Evolutionary conservation across 345 rosid genomes (phyloP).

Genomic region (Kernera saxatilis): DNA sequence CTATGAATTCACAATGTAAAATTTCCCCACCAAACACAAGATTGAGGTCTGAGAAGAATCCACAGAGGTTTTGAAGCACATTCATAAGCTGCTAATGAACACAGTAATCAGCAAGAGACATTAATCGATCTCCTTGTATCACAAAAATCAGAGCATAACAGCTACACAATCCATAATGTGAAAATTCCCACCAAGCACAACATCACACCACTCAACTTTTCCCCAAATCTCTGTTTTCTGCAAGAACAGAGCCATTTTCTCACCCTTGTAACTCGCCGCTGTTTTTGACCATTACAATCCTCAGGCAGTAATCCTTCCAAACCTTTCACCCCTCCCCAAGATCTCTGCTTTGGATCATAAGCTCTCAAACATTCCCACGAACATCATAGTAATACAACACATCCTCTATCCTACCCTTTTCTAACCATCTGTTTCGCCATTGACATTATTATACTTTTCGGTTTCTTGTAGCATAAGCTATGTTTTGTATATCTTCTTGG

Average conservation of each 20-base stretch:
- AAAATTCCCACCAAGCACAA: conserved; percentile 21
- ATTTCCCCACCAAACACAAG: too few species aligned
- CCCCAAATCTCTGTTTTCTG: conserved; percentile 25
- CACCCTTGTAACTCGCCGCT: not conserved
- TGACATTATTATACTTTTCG: not conserved
- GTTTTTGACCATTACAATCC: conserved; percentile 11
- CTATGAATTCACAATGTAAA: too few species aligned
- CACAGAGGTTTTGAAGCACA: not conserved
- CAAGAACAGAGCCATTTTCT: conserved; percentile 10
- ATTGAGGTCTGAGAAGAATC: not conserved
- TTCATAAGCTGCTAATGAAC: not conserved
- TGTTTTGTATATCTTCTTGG: not conserved
- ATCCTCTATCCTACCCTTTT: conserved; percentile 35
- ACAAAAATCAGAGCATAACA: conserved; percentile 16
- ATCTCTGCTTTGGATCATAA: conserved; percentile 22
- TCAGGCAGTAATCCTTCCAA: conserved; percentile 13
- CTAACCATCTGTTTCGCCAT: conserved; percentile 17
- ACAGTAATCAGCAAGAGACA: not conserved
- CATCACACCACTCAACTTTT: conserved; percentile 21
- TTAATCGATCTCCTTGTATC: too few species aligned
- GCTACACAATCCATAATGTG: conserved; percentile 25
- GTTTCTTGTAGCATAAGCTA: conserved; percentile 10
- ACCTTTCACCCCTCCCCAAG: conserved; percentile 18
- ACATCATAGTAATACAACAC: conserved; percentile 22
- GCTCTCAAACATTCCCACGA: conserved; percentile 6